Conservation (phyloP, 1,139 yeast genomes). For the Candida sp. region DNA sequence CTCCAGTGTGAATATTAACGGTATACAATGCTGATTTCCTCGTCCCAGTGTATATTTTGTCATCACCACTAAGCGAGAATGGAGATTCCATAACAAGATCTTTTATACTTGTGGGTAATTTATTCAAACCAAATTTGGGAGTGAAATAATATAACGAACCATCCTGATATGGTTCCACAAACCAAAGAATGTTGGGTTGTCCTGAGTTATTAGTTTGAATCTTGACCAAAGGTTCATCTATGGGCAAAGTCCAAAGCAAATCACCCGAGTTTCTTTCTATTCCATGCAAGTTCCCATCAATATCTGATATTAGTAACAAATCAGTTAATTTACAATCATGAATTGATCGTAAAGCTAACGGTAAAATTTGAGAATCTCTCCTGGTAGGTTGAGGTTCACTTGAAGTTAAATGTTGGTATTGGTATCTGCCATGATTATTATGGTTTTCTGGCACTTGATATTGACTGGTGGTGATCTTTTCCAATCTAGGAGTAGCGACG, state of each 20-base stretch:
- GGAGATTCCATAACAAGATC: slow-evolving; percentile 85
- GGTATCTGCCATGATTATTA: not conserved
- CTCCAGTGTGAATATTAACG: slow-evolving; percentile 74
- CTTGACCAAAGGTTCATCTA: slow-evolving; percentile 49
- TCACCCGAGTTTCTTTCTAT: slow-evolving; percentile 76
- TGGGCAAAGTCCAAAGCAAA: slow-evolving; percentile 70
- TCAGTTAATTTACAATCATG: slow-evolving; percentile 60
- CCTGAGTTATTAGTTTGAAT: slow-evolving; percentile 30
- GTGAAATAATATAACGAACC: slow-evolving; percentile 87
- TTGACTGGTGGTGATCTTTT: slow-evolving; percentile 14
- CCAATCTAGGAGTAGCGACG: slow-evolving; percentile 22
- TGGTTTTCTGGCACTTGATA: not conserved
- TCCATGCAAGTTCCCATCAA: slow-evolving; percentile 88
- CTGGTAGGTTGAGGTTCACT: slow-evolving; percentile 3
- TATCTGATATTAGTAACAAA: slow-evolving; percentile 68
- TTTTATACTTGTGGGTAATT: slow-evolving; percentile 77
- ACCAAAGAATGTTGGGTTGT: slow-evolving; percentile 53
- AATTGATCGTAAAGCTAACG: slow-evolving; percentile 38
- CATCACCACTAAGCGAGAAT: slow-evolving; percentile 74
- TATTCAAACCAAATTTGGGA: slow-evolving; percentile 72
- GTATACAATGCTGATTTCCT: slow-evolving; percentile 75
- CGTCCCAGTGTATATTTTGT: slow-evolving; percentile 86
- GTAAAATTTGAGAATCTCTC: slow-evolving; percentile 17
- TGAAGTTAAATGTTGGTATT: slow-evolving; percentile 5
- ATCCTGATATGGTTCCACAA: slow-evolving; percentile 87